A percentile compares a stretch with the other conserved stretches of the same genome.
Conservation (phyloP, 306 rosid species). For the Medicago truncatula region MtrunA17r5.0-ANR NC_053046.1:3199001-3199500, state of each 20-base stretch:
- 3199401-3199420: slow-evolving; percentile 69
- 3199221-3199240: slow-evolving; percentile 59
- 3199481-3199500: slow-evolving; percentile 71
- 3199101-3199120: background rate
- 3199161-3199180: background rate
- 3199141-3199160: background rate
- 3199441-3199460: slow-evolving; percentile 90
- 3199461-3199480: slow-evolving; percentile 98
- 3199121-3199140: slow-evolving; percentile 1
- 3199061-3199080: slow-evolving; percentile 36
- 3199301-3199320: slow-evolving; percentile 78
- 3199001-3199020: slow-evolving; percentile 21
- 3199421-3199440: slow-evolving; percentile 93
- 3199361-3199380: slow-evolving; percentile 95
- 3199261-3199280: slow-evolving; percentile 72
- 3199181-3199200: slow-evolving; percentile 4
- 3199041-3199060: slow-evolving; percentile 27
- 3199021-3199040: slow-evolving; percentile 31
- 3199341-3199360: slow-evolving; percentile 93
- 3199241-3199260: slow-evolving; percentile 71
- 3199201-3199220: slow-evolving; percentile 59
- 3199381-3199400: slow-evolving; percentile 88
- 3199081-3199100: slow-evolving; percentile 34
- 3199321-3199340: slow-evolving; percentile 73
- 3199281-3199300: slow-evolving; percentile 70